These are phyloP conservation scores for Raphanus hybrid DNA, from an alignment of 441 rosid species.

Conservation along the genomic window DNA sequence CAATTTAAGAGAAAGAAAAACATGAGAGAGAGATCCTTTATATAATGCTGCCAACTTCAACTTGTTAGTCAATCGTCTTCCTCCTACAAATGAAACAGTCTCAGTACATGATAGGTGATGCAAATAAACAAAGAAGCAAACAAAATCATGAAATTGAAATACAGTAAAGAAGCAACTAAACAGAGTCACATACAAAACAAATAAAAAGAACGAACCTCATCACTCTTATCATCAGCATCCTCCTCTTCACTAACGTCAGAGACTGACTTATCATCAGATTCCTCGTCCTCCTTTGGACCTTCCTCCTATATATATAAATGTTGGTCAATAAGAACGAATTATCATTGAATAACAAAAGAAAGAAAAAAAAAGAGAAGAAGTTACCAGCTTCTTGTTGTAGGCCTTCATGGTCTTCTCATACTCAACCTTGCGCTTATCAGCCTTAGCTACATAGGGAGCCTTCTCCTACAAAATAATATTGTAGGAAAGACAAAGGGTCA, in stretches of 20 bases:
- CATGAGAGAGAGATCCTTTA: slow-evolving; percentile 40
- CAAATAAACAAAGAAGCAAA: not conserved
- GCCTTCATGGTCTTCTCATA: slow-evolving; percentile 96
- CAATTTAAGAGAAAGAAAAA: not conserved
- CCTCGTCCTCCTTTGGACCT: slow-evolving; percentile 78
- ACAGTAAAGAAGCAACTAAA: not conserved
- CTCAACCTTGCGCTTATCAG: slow-evolving; percentile 88
- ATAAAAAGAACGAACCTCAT: slow-evolving; percentile 48
- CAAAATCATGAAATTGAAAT: too few relatives aligned
- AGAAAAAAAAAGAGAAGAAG: too few relatives aligned
- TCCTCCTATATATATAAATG: slow-evolving; percentile 52
- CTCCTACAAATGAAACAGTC: slow-evolving; percentile 51
- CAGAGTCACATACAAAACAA: not conserved
- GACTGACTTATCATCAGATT: slow-evolving; percentile 85
- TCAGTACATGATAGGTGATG: not conserved
- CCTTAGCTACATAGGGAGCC: slow-evolving; percentile 79
- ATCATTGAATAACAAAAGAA: too few relatives aligned
- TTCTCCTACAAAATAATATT: slow-evolving; percentile 68
- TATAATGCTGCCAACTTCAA: slow-evolving; percentile 22
- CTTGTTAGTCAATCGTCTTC: slow-evolving; percentile 74
- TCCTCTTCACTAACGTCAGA: slow-evolving; percentile 77
- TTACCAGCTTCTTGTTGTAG: slow-evolving; percentile 64
- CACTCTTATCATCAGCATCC: slow-evolving; percentile 71
- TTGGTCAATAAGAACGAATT: too few relatives aligned
- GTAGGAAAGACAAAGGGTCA: not conserved